phyloP scores from a whole-genome alignment of 2,329 filamentous ascomycete species.

The Triangularia setosa region DNA sequence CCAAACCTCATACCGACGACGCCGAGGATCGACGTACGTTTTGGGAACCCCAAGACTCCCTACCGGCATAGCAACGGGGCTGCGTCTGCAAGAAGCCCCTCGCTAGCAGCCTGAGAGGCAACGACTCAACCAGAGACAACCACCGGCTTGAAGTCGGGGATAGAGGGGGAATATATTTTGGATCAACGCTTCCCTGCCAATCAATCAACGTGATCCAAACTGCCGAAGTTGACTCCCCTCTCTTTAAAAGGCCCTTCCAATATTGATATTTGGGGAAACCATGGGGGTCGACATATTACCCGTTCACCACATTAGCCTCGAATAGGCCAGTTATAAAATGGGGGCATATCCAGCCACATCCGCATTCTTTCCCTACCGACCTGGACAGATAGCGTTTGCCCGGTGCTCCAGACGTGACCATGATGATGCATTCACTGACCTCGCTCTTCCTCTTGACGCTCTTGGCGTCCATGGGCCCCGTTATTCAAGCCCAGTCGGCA shows the following conservation, averaged over 20 bases:
- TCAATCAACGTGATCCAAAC: not conserved
- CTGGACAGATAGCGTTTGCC: not conserved
- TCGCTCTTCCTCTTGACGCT: not conserved
- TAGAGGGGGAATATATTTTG: not conserved
- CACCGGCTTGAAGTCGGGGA: not conserved
- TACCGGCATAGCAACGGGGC: not conserved
- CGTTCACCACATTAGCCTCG: constrained; percentile 1
- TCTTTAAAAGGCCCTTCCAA: not conserved
- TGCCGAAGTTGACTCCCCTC: not conserved
- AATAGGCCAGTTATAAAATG: not conserved
- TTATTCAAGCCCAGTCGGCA: constrained; percentile 2
- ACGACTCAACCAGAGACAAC: not conserved
- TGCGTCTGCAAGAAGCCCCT: not conserved
- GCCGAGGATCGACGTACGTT: not conserved
- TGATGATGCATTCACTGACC: not conserved
- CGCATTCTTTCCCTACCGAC: not conserved
- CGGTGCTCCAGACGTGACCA: not conserved
- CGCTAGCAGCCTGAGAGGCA: not conserved
- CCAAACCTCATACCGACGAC: not conserved
- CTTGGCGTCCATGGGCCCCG: not conserved
- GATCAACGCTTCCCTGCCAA: not conserved
- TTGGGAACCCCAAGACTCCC: not conserved
- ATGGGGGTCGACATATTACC: not conserved
- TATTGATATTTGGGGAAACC: not conserved
- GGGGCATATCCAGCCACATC: not conserved